Evolutionary conservation across 2,329 filamentous ascomycete genomes (phyloP).

Genomic region (Pyrenophora teres): DNA sequence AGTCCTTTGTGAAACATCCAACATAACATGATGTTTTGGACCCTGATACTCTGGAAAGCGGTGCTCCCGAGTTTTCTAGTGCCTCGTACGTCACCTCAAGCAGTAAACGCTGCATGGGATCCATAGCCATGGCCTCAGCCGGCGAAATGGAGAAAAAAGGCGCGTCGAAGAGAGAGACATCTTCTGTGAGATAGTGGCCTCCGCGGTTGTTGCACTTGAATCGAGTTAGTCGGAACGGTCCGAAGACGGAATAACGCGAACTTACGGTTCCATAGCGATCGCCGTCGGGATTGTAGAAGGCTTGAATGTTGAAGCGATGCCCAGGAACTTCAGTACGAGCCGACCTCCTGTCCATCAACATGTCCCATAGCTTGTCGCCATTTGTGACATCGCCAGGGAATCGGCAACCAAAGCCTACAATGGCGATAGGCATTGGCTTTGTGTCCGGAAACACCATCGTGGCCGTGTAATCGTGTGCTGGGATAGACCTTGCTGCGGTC

Average conservation of each 20-base stretch:
- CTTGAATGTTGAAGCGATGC: constrained; percentile 20
- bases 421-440: constrained; percentile 28
- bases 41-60: constrained; percentile 18
- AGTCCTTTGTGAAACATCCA: constrained; percentile 26
- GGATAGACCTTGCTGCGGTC: background rate
- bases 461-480: background rate
- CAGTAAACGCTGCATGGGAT: constrained; percentile 31
- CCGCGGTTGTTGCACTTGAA: constrained; percentile 19
- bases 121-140: constrained; percentile 29
- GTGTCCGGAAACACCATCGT: constrained; percentile 7
- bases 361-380: constrained; percentile 21
- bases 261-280: constrained; percentile 18
- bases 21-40: constrained; percentile 26
- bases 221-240: background rate
- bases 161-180: constrained; percentile 28
- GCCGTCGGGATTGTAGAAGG: constrained; percentile 22
- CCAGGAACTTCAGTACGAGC: constrained; percentile 15
- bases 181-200: constrained; percentile 26
- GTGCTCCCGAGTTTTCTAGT: constrained; percentile 24
- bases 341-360: constrained; percentile 17
- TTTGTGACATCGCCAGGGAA: constrained; percentile 22
- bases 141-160: constrained; percentile 29
- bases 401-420: constrained; percentile 38
- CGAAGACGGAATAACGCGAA: background rate
- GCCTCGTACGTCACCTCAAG: constrained; percentile 33